Evolutionary conservation across 2,329 filamentous ascomycete genomes (phyloP).

Genomic region (Thelonectria rubi): DNA sequence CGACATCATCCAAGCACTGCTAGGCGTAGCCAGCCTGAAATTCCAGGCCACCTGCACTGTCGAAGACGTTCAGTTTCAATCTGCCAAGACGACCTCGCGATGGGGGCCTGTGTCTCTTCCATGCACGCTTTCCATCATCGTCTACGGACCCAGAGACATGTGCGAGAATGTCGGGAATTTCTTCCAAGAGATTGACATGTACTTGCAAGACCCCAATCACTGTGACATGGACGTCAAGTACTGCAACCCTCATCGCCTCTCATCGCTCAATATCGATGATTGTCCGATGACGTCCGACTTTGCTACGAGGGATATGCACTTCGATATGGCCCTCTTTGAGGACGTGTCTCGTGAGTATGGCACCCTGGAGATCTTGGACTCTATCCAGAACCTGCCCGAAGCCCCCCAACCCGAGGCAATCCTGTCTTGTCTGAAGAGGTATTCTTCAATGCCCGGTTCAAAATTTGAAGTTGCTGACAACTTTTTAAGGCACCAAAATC

Average conservation of each 20-base stretch:
- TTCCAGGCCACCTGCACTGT: too few species aligned
- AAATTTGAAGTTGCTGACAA: neutral
- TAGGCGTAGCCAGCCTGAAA: too few species aligned
- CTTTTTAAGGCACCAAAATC: slow-evolving; percentile 2
- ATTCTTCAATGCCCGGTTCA: neutral
- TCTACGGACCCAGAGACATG: neutral
- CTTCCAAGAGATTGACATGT: neutral
- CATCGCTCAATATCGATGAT: neutral
- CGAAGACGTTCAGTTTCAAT: too few species aligned
- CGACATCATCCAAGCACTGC: too few species aligned
- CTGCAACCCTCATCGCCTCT: neutral
- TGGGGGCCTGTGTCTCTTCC: neutral
- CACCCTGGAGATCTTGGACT: neutral
- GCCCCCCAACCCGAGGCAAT: neutral
- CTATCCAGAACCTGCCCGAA: neutral
- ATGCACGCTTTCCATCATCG: neutral
- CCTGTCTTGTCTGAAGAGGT: neutral
- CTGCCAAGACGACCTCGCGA: neutral
- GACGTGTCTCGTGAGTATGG: too few species aligned
- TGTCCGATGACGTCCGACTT: neutral
- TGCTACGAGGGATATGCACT: too few species aligned
- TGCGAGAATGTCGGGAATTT: neutral
- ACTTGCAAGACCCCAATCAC: neutral
- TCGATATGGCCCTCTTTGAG: too few species aligned
- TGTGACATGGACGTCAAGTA: neutral